Evolutionary conservation across 352 stramenopile species (phyloP).

Genomic region (Hyaloperonospora arabidopsidis): DNA sequence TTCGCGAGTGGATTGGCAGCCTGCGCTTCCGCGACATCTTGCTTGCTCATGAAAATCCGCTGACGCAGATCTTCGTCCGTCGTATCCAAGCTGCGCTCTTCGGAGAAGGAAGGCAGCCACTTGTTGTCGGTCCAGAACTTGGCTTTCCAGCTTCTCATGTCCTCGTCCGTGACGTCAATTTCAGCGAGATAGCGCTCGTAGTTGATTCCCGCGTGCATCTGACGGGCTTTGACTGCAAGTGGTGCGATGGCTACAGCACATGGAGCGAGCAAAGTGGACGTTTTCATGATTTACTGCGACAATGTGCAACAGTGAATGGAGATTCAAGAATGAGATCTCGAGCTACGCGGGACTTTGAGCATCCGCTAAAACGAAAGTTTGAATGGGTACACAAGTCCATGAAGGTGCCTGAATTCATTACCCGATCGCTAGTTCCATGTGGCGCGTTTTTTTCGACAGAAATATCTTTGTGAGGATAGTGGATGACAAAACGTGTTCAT

Average conservation of each 20-base stretch:
- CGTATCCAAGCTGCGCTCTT: constrained; percentile 30
- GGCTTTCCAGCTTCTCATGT: constrained; percentile 33
- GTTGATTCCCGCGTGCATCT: constrained; percentile 41
- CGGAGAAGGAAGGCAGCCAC: constrained; percentile 25
- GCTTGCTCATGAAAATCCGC: constrained; percentile 45
- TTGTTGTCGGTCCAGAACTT: constrained; percentile 33
- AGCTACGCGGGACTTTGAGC: too few relatives aligned
- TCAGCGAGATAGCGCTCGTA: constrained; percentile 41
- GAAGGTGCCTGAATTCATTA: too few relatives aligned
- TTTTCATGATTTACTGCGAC: background rate
- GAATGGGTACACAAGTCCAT: too few relatives aligned
- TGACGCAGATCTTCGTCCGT: constrained; percentile 40
- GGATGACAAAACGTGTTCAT: too few relatives aligned
- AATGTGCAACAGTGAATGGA: too few relatives aligned
- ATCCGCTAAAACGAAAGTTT: too few relatives aligned
- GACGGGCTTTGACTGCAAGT: constrained; percentile 10
- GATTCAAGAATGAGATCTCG: too few relatives aligned
- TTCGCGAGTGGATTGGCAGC: constrained; percentile 33
- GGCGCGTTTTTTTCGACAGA: too few relatives aligned
- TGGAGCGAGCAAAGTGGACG: background rate
- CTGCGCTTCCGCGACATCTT: constrained; percentile 29
- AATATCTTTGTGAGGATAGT: too few relatives aligned
- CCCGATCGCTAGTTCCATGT: too few relatives aligned
- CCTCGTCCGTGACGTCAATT: constrained; percentile 26
- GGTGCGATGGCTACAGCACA: background rate